phyloP scores from a whole-genome alignment of 176 grass and related monocot species.

The Musa schizocarpa region DNA sequence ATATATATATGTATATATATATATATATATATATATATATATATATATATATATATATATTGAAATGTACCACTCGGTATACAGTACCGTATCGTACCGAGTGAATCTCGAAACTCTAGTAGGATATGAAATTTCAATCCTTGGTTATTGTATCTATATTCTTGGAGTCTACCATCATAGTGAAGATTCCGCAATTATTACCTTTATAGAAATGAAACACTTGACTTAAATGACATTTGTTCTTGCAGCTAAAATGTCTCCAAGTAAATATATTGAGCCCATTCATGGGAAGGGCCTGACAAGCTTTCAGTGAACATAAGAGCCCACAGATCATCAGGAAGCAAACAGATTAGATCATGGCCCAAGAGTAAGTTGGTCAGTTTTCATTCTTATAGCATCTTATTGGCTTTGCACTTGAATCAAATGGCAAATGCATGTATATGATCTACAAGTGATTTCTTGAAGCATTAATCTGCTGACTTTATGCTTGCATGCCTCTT shows the following conservation, averaged over 20 bases:
- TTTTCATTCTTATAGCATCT: background rate
- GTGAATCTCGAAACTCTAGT: no score
- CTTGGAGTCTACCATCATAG: background rate
- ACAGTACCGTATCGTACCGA: no score
- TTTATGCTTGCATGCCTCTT: no score
- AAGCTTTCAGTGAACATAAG: conserved; percentile 56
- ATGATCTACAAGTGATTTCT: background rate
- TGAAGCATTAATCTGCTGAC: background rate
- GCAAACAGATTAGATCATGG: conserved; percentile 33
- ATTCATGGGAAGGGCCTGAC: conserved; percentile 82
- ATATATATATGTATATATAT: no score
- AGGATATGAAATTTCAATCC: no score
- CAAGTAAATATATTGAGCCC: conserved; percentile 87
- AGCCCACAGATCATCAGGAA: conserved; percentile 70
- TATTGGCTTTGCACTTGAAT: background rate
- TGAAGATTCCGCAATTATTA: background rate
- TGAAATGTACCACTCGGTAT: no score
- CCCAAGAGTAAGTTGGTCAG: background rate
- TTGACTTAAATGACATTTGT: background rate
- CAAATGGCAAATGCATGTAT: background rate
- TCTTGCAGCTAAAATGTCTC: conserved; percentile 84
- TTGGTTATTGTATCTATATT: background rate
- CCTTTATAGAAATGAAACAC: background rate
- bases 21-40: no score
- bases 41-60: no score